Evolutionary conservation across 371 early-diverging fungal species (phyloP).

Genomic region (Mortierella sp.): DNA sequence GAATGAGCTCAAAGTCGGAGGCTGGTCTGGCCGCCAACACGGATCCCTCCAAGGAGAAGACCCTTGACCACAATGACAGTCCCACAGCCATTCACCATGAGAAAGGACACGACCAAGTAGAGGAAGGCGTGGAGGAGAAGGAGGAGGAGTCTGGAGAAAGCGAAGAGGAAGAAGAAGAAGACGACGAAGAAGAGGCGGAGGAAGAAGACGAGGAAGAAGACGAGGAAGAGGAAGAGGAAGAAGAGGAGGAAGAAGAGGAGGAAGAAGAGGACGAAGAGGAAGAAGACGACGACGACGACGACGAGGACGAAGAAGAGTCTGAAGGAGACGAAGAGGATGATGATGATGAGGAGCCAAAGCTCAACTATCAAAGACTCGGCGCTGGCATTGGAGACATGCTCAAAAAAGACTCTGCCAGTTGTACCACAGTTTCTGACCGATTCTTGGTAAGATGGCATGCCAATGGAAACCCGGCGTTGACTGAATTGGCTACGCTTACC

Average conservation of each 20-base stretch:
- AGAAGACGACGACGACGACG: slow-evolving; percentile 42
- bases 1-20: slow-evolving; percentile 41
- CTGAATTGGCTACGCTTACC: neutral
- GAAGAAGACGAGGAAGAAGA: slow-evolving; percentile 59
- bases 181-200: slow-evolving; percentile 26
- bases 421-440: slow-evolving; percentile 81
- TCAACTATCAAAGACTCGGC: slow-evolving; percentile 89
- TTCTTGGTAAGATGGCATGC: slow-evolving; percentile 75
- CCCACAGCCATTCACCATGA: slow-evolving; percentile 4
- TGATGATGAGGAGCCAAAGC: slow-evolving; percentile 87
- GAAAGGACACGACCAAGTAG: slow-evolving; percentile 33
- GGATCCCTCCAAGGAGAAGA: slow-evolving; percentile 9
- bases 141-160: slow-evolving; percentile 66
- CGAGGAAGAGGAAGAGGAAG: neutral
- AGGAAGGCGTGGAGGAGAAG: slow-evolving; percentile 60
- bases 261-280: slow-evolving; percentile 39
- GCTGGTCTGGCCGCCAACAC: slow-evolving; percentile 19
- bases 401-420: slow-evolving; percentile 89
- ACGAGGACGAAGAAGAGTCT: slow-evolving; percentile 54
- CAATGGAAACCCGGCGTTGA: neutral
- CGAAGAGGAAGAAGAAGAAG: slow-evolving; percentile 15
- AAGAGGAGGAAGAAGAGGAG: slow-evolving; percentile 56
- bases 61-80: slow-evolving; percentile 21
- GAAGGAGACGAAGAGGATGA: slow-evolving; percentile 68
- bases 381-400: slow-evolving; percentile 81